Conservation (phyloP, 2,329 filamentous ascomycete genomes). For the Simplicillium aogashimaense region DNA sequence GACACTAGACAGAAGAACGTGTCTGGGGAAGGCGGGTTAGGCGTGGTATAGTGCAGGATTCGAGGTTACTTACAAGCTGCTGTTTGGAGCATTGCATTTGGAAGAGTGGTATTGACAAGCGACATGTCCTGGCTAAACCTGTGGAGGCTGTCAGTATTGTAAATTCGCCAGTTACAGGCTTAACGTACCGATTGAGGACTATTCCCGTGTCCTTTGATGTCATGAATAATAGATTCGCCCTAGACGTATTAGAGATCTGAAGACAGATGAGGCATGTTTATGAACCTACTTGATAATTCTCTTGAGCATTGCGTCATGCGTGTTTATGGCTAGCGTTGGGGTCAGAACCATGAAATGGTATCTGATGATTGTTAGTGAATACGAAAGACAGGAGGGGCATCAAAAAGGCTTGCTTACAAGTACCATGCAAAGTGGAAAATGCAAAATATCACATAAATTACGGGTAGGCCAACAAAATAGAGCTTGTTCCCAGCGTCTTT, state of each 20-base stretch:
- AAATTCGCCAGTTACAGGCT: no score
- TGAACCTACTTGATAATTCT: neutral
- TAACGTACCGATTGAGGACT: no score
- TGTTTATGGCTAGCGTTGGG: no score
- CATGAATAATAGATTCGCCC: no score
- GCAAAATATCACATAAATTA: neutral
- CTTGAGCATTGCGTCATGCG: neutral
- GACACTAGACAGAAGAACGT: slow-evolving; percentile 3
- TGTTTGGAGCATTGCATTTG: neutral
- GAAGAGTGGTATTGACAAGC: neutral
- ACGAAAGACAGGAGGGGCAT: neutral
- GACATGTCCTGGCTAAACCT: no score
- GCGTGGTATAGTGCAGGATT: neutral
- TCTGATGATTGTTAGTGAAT: neutral
- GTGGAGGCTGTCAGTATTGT: no score
- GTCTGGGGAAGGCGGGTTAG: slow-evolving; percentile 12
- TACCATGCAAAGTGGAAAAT: neutral
- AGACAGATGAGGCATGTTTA: no score
- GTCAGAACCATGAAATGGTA: no score
- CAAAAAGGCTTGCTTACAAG: neutral
- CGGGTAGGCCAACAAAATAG: neutral
- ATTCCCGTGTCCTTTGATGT: no score
- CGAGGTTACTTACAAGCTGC: neutral
- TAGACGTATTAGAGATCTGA: no score
- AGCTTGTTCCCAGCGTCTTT: slow-evolving; percentile 2